A percentile compares a stretch with the other conserved stretches of the same genome.
Evolutionary conservation across 2,329 filamentous ascomycete species (phyloP).

Genomic region (Cercospora zeina): DNA sequence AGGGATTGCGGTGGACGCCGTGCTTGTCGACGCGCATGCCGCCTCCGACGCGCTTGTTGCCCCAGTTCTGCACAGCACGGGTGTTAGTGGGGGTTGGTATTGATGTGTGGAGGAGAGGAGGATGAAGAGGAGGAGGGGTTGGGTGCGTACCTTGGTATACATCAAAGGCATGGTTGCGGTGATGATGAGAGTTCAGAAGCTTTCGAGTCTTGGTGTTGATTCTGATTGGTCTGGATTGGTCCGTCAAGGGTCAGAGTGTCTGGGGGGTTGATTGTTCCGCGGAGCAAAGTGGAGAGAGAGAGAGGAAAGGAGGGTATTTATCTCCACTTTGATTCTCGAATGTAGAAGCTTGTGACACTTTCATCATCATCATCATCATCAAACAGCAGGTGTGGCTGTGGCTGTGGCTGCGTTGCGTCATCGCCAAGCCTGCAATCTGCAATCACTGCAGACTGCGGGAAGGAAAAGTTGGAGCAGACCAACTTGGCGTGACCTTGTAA

Average conservation of each 20-base stretch:
- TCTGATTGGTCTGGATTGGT: neutral
- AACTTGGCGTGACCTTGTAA: neutral
- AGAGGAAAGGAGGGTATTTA: neutral
- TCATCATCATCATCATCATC: neutral
- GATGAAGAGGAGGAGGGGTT: neutral
- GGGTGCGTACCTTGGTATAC: slow-evolving; percentile 45
- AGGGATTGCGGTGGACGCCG: slow-evolving; percentile 54
- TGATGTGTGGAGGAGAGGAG: neutral
- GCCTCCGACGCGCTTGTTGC: slow-evolving; percentile 49
- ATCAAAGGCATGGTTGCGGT: slow-evolving; percentile 47
- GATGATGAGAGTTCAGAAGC: neutral
- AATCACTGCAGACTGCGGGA: neutral
- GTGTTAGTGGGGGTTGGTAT: neutral
- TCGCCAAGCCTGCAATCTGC: neutral
- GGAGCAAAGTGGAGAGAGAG: neutral
- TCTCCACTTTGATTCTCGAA: neutral
- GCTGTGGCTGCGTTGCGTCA: neutral
- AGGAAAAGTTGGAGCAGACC: slow-evolving; percentile 2
- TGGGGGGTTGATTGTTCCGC: neutral
- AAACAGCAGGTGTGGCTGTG: neutral
- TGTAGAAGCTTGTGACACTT: neutral
- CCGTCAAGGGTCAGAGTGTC: neutral
- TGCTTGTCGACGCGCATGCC: slow-evolving; percentile 55
- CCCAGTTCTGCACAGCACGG: slow-evolving; percentile 36
- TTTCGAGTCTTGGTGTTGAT: neutral